Conservation (phyloP, 495 filamentous ascomycete species). For the Penicillium pancosmium region DNA sequence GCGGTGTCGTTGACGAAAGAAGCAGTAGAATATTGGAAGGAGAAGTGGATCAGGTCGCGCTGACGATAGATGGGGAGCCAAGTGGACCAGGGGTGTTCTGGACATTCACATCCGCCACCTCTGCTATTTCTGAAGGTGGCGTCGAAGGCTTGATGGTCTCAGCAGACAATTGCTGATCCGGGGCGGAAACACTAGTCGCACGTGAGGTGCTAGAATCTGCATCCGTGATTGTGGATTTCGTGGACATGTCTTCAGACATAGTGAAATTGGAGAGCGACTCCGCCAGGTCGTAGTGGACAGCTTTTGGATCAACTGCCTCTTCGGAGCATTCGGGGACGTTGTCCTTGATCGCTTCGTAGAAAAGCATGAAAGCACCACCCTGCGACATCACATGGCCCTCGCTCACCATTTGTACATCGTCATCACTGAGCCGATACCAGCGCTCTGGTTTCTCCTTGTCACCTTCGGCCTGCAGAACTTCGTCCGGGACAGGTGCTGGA, state of each 20-base stretch:
- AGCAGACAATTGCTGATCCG: conserved; percentile 17
- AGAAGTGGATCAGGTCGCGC: conserved; percentile 9
- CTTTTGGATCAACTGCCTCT: neutral
- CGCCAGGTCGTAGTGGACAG: conserved; percentile 15
- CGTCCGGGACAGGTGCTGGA: conserved; percentile 39
- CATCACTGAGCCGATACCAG: conserved; percentile 89
- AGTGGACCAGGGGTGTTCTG: neutral
- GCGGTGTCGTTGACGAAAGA: conserved; percentile 9
- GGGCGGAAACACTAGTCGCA: conserved; percentile 38
- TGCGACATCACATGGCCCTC: conserved; percentile 75
- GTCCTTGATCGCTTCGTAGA: conserved; percentile 69
- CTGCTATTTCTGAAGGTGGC: neutral
- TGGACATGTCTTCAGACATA: conserved; percentile 36
- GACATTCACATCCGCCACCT: conserved; percentile 4
- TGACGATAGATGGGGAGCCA: conserved; percentile 8
- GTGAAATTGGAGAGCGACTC: conserved; percentile 28
- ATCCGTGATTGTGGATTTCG: conserved; percentile 34
- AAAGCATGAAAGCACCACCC: conserved; percentile 94
- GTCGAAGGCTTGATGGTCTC: conserved; percentile 11
- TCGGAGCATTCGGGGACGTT: neutral
- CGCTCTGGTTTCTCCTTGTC: conserved; percentile 44
- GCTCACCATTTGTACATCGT: conserved; percentile 72
- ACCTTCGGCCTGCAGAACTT: conserved; percentile 38
- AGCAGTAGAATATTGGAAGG: conserved; percentile 1
- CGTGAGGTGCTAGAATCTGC: conserved; percentile 35